Conservation (phyloP, 208 protist genomes). For the Kentomonas sorsogonicus region DNA sequence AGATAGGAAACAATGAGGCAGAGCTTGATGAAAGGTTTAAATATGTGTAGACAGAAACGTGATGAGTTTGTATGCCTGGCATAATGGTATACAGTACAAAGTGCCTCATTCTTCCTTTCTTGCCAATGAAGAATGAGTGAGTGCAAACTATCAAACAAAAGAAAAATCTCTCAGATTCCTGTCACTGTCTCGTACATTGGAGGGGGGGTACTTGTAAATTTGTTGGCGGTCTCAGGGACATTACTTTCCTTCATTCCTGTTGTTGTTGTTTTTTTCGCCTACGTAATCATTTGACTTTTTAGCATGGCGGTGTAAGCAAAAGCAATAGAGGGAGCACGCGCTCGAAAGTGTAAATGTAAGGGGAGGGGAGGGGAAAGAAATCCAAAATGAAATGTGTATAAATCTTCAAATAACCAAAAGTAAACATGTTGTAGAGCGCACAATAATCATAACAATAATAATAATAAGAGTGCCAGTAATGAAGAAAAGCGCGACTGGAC, state of each 20-base stretch:
- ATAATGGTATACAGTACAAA: no score
- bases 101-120: no score
- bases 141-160: no score
- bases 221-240: neutral
- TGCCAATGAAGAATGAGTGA: no score
- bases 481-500: no score
- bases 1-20: neutral
- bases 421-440: neutral
- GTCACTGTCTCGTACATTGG: no score
- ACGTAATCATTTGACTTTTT: neutral
- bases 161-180: no score
- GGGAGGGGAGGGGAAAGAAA: neutral
- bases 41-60: no score
- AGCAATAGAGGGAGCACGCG: neutral
- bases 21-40: no score
- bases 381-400: neutral
- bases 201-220: neutral
- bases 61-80: no score
- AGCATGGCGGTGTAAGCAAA: neutral
- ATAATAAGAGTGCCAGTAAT: constrained; percentile 8
- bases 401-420: neutral
- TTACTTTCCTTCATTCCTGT: neutral
- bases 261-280: no score
- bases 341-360: neutral
- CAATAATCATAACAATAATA: constrained; percentile 5